These are phyloP conservation scores for Triadica sebifera DNA, from an alignment of 345 rosid species.

Conservation along the genomic window DNA sequence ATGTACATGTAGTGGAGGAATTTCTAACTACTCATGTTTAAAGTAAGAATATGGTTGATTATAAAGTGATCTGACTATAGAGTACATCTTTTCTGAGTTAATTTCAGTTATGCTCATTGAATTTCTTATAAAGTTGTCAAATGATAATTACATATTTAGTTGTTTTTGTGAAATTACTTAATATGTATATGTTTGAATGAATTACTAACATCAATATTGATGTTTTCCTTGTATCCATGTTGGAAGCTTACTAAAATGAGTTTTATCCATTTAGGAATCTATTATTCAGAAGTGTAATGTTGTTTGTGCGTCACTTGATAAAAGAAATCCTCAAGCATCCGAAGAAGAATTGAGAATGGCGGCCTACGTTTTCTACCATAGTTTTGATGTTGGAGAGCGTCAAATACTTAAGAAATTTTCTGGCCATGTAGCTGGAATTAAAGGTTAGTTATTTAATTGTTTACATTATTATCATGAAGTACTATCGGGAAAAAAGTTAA, in stretches of 20 bases:
- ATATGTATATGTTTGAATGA: background rate
- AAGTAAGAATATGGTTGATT: too few species aligned
- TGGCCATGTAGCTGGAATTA: constrained; percentile 41
- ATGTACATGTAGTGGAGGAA: too few species aligned
- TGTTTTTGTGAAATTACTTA: too few species aligned
- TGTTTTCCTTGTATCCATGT: background rate
- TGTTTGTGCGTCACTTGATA: constrained; percentile 42
- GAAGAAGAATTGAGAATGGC: constrained; percentile 29
- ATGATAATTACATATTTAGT: background rate
- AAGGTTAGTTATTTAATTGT: constrained; percentile 37
- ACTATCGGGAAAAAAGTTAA: background rate
- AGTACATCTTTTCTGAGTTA: background rate
- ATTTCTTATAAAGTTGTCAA: background rate
- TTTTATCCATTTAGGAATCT: constrained; percentile 34
- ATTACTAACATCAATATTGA: background rate
- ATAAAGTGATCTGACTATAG: too few species aligned
- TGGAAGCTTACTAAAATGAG: background rate
- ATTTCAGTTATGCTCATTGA: too few species aligned
- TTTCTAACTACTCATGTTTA: too few species aligned
- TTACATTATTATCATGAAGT: background rate
- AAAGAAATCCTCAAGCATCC: constrained; percentile 42
- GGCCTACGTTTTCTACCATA: too few species aligned
- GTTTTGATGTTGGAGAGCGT: constrained; percentile 38
- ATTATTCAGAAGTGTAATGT: constrained; percentile 49
- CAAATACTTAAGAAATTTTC: constrained; percentile 31